Evolutionary conservation across 1,139 yeast genomes (phyloP), one percentile per base, ranked within the genome.

Genomic region (Kluyveromyces marxianus): DNA sequence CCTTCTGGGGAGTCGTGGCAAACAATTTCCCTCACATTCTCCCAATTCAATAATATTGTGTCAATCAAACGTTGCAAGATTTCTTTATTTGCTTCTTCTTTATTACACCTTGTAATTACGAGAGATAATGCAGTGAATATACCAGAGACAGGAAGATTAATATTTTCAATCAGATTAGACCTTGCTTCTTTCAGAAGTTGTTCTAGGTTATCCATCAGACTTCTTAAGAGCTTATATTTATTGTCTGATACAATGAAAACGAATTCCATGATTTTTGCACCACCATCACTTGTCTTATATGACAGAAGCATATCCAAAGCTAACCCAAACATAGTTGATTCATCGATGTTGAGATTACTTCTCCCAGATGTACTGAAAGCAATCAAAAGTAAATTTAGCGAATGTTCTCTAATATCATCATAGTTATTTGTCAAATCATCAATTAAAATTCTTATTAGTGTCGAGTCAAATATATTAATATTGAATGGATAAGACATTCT

Each of bases 281-380:
- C 96, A 27, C 90, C 83, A 51, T 90, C 97, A 44, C 89, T 83
- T 50, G 74, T 78, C 48, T 89, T 75, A 25, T 90, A 94, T 41
- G 80, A 77, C 54, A 77, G 69, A 42, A 87, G 62, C 60, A 81
- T 67, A 0, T 58, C 50, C 26, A 73, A 53, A 0, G 83, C 72
- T 41, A 71, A 69, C 0, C 54, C 44, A 4, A 65, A 54, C 1
- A 78, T 54, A 4, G 54, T 47, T 2, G 63, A 57, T 30, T 46
- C 41, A 32, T 53, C 48, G 1, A 52, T 37, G 33, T 24, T 4
- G 32, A n/a, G 37, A 36, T 33, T 31, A 46, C 21, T n/a, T 67
- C 52, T 8, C 68, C 65, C 0, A 48, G 47, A 0, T 47, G 60
- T 35, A 54, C 56, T 38, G 57, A 56, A 78, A 8, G 80, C 73